Evolutionary conservation across 2,329 filamentous ascomycete genomes (phyloP).

Genomic region (Clarireedia hainanense): DNA sequence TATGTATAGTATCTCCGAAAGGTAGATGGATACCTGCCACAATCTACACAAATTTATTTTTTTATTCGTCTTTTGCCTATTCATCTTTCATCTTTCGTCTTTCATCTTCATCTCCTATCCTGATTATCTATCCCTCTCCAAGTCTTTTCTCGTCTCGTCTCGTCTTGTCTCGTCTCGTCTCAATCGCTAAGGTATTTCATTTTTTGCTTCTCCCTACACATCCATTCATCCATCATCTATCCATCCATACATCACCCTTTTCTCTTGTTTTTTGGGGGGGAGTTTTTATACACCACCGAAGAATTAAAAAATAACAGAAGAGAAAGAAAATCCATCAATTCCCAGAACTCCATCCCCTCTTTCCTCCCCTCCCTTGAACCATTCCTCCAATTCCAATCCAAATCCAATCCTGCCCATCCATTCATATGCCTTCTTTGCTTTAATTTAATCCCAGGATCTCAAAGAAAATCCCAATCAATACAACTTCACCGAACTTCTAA

Average conservation of each 20-base stretch:
- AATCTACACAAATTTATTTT: too few species aligned
- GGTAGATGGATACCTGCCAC: too few species aligned
- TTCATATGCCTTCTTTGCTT: background rate
- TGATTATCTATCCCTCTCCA: too few species aligned
- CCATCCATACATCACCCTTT: background rate
- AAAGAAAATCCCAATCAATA: slow-evolving; percentile 3
- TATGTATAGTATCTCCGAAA: too few species aligned
- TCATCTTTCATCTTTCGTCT: too few species aligned
- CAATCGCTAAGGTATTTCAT: background rate
- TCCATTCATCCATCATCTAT: background rate
- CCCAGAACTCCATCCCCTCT: background rate
- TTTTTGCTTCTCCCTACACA: background rate
- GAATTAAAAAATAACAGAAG: background rate
- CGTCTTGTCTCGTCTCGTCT: too few species aligned
- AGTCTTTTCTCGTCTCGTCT: too few species aligned
- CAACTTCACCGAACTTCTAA: slow-evolving; percentile 14
- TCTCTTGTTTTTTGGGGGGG: background rate
- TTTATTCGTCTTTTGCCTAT: too few species aligned
- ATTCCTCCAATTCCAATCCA: background rate
- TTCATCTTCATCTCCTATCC: too few species aligned
- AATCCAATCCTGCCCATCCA: background rate
- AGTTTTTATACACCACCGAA: background rate
- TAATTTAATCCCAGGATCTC: background rate
- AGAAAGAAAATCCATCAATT: background rate
- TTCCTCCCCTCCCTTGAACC: background rate